phyloP scores from a whole-genome alignment of 73 alveolate species.

The Symbiodinium pilosum region DNA sequence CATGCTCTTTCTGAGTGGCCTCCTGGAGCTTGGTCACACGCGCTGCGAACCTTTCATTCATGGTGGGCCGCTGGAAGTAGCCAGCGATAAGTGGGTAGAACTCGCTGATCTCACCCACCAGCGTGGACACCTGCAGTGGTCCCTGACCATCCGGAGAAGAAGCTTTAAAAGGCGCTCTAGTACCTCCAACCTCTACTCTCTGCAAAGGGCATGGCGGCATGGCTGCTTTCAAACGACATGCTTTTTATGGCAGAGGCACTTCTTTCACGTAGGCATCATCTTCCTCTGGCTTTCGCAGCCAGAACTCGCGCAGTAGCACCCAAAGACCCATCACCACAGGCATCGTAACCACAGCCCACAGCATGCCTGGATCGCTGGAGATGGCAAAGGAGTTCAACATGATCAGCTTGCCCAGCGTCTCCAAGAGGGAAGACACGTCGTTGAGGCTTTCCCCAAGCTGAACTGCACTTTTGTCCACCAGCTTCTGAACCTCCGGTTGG shows the following conservation, averaged over 20 bases:
- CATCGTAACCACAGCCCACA: slow-evolving; percentile 51
- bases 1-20: not conserved
- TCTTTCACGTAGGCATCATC: not conserved
- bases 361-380: not conserved
- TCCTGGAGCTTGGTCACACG: not conserved
- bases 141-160: too few species aligned
- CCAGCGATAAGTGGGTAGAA: slow-evolving; percentile 38
- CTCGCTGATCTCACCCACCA: not conserved
- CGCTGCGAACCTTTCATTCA: slow-evolving; percentile 39
- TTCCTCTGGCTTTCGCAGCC: slow-evolving; percentile 1
- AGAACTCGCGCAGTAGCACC: slow-evolving; percentile 27
- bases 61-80: slow-evolving; percentile 67
- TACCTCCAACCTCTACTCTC: too few species aligned
- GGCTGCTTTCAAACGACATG: too few species aligned
- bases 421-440: not conserved
- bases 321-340: slow-evolving; percentile 63
- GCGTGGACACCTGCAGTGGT: not conserved
- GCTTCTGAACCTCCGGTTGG: not conserved
- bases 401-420: slow-evolving; percentile 68
- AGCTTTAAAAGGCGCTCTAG: too few species aligned
- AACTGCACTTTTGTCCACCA: not conserved
- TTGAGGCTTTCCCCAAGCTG: not conserved
- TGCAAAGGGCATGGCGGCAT: too few species aligned
- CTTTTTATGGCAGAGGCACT: too few species aligned
- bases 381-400: slow-evolving; percentile 61